Evolutionary conservation across 495 filamentous ascomycete genomes (phyloP).

Genomic region (Xylaria nigripes): DNA sequence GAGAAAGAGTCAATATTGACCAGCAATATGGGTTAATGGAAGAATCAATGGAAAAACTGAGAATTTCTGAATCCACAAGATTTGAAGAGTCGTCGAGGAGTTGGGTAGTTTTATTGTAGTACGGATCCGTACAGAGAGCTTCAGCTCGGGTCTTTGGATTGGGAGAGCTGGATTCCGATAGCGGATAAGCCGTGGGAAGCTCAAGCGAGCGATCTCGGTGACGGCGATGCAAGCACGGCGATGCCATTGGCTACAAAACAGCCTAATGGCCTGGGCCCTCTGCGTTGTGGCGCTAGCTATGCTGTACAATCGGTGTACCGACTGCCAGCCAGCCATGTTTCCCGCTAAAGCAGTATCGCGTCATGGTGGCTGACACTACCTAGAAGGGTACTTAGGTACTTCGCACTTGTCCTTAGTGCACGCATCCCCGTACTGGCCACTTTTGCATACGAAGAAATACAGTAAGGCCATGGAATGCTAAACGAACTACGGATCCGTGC

Average conservation of each 20-base stretch:
- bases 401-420: no score
- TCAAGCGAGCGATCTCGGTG: background rate
- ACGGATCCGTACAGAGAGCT: background rate
- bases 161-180: background rate
- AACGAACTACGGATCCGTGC: no score
- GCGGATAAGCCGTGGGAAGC: background rate
- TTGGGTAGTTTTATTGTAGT: background rate
- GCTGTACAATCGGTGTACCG: no score
- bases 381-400: no score
- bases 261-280: background rate
- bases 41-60: background rate
- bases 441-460: no score
- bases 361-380: no score
- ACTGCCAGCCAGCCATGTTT: no score
- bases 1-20: slow-evolving; percentile 15
- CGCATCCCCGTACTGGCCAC: no score
- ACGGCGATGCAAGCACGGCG: background rate
- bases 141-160: background rate
- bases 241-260: background rate
- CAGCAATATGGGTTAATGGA: slow-evolving; percentile 6
- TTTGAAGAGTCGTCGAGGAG: background rate
- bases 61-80: background rate
- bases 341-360: no score
- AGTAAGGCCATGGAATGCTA: no score
- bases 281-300: background rate